Evolutionary conservation across 78 protist genomes (phyloP).

Genomic region (Capsaspora owczarzaki): DNA sequence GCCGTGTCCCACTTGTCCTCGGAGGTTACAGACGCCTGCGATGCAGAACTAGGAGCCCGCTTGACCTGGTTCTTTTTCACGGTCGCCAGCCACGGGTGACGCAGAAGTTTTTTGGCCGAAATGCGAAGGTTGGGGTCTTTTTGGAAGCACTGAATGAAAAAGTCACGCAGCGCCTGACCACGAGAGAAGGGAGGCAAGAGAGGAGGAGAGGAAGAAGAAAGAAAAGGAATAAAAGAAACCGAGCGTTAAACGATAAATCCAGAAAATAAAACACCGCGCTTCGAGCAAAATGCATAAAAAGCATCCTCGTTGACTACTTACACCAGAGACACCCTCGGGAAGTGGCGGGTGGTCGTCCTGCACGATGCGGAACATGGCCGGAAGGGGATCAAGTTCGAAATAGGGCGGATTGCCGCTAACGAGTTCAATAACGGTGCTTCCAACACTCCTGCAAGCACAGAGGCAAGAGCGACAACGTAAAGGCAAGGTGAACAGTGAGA

Average conservation of each 20-base stretch:
- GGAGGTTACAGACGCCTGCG: too few relatives aligned
- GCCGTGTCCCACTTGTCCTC: not conserved
- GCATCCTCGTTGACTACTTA: not conserved
- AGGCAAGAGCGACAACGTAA: conserved; percentile 28
- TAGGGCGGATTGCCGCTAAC: conserved; percentile 93
- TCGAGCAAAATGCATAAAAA: not conserved
- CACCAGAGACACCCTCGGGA: conserved; percentile 79
- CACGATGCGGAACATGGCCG: conserved; percentile 92
- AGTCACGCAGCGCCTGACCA: conserved; percentile 47
- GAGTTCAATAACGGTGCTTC: conserved; percentile 93
- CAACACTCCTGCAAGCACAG: conserved; percentile 83
- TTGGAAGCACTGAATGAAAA: conserved; percentile 74
- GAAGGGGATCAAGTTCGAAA: conserved; percentile 85
- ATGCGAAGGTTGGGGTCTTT: conserved; percentile 75
- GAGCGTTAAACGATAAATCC: too few relatives aligned
- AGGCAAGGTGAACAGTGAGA: too few relatives aligned
- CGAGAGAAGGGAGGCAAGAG: too few relatives aligned
- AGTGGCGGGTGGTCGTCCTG: conserved; percentile 91
- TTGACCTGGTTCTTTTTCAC: not conserved
- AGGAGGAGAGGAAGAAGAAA: too few relatives aligned
- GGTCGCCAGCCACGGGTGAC: conserved; percentile 66
- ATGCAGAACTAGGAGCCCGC: too few relatives aligned
- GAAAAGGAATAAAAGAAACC: too few relatives aligned
- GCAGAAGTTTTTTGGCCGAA: conserved; percentile 63
- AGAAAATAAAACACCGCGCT: not conserved